Evolutionary conservation across 495 filamentous ascomycete genomes (phyloP).

Genomic region (Trichodelitschia bisporula): DNA sequence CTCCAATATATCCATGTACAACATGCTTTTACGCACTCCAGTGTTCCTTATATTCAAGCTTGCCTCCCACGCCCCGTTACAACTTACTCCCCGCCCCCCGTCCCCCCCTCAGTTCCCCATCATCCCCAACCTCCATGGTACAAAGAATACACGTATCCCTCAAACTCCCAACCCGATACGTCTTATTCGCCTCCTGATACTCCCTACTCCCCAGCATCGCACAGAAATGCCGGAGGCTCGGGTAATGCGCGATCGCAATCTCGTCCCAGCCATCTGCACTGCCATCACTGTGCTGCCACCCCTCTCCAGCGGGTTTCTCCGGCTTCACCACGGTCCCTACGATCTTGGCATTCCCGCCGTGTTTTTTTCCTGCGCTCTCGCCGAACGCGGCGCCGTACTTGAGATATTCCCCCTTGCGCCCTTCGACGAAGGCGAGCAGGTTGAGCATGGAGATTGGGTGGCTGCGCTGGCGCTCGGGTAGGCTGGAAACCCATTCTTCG

Average conservation of each 20-base stretch:
- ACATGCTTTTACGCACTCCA: too few species aligned
- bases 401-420: constrained; percentile 27
- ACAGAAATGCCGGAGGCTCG: constrained; percentile 34
- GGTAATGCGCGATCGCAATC: constrained; percentile 41
- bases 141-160: constrained; percentile 40
- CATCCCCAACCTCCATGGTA: constrained; percentile 28
- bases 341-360: constrained; percentile 35
- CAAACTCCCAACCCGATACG: constrained; percentile 26
- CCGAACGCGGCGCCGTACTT: constrained; percentile 33
- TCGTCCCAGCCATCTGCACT: too few species aligned
- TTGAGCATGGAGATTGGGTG: constrained; percentile 44
- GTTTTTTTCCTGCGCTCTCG: constrained; percentile 22
- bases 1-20: too few species aligned
- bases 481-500: constrained; percentile 15
- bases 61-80: too few species aligned
- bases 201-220: constrained; percentile 37
- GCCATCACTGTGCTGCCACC: too few species aligned
- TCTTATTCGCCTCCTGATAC: constrained; percentile 37
- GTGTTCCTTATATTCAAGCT: too few species aligned
- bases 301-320: constrained; percentile 8
- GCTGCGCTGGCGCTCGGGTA: constrained; percentile 7
- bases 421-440: constrained; percentile 31
- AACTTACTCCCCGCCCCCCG: too few species aligned
- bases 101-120: constrained; percentile 6
- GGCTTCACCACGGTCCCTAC: constrained; percentile 30